Evolutionary conservation across 2,329 filamentous ascomycete species (phyloP).

Genomic region (Trichophyton mentagrophytes): DNA sequence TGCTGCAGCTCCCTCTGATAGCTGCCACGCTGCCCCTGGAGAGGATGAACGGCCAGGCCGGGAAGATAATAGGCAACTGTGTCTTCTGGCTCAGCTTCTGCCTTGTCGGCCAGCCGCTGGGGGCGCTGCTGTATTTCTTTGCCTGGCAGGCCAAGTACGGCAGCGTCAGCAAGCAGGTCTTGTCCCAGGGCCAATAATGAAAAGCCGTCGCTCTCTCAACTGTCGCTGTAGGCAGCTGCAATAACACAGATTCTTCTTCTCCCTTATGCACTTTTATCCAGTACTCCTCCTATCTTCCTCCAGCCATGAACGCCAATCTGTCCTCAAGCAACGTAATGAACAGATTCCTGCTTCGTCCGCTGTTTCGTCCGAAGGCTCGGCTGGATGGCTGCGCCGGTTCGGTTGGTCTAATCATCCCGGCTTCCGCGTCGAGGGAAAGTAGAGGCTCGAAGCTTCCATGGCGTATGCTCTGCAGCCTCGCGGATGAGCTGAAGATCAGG

Average conservation of each 20-base stretch:
- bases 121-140: conserved; percentile 88
- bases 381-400: not conserved
- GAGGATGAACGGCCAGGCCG: conserved; percentile 60
- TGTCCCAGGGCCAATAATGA: not conserved
- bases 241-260: not conserved
- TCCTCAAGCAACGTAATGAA: no score
- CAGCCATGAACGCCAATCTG: no score
- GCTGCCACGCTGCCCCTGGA: conserved; percentile 65
- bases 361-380: not conserved
- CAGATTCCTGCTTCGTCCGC: not conserved
- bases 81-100: conserved; percentile 98
- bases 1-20: conserved; percentile 83
- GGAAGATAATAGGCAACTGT: conserved; percentile 73
- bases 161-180: conserved; percentile 45
- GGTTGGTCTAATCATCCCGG: not conserved
- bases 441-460: not conserved
- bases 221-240: not conserved
- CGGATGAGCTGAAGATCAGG: not conserved
- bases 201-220: not conserved
- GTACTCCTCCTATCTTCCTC: no score
- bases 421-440: not conserved
- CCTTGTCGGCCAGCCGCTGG: conserved; percentile 85
- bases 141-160: conserved; percentile 98
- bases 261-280: no score
- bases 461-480: not conserved